Percentiles rank a stretch among this genome's conserved stretches.
Evolutionary conservation across 1,284 basidiomycete genomes (phyloP).

Genomic region (Moesziomyces parantarcticus): DNA sequence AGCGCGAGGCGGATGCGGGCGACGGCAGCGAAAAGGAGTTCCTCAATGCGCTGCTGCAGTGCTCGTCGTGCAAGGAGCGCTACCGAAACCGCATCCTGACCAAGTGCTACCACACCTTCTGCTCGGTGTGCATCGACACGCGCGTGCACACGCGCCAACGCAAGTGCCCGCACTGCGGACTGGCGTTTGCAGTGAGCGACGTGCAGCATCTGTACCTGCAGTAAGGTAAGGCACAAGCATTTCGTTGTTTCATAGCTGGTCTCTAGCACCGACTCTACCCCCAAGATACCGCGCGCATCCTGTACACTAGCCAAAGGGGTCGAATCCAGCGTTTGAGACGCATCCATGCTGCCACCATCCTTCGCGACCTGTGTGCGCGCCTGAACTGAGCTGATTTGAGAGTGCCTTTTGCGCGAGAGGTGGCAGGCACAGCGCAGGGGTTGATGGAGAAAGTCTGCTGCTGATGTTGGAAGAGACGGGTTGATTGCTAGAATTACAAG

Average conservation of each 20-base stretch:
- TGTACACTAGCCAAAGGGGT: background rate
- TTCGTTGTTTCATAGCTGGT: background rate
- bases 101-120: conserved; percentile 96
- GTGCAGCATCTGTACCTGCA: conserved; percentile 81
- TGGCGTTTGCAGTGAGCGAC: conserved; percentile 86
- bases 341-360: background rate
- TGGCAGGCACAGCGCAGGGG: too few relatives aligned
- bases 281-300: background rate
- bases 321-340: background rate
- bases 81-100: conserved; percentile 88
- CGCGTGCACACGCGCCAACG: conserved; percentile 90
- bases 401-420: background rate
- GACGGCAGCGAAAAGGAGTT: conserved; percentile 69
- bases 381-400: background rate
- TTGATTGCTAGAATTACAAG: conserved; percentile 42
- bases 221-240: conserved; percentile 19
- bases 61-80: conserved; percentile 86
- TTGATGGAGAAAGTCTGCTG: conserved; percentile 5
- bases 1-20: conserved; percentile 30
- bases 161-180: conserved; percentile 91
- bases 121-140: conserved; percentile 84
- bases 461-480: conserved; percentile 2
- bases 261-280: background rate
- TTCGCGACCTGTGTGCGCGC: background rate
- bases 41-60: conserved; percentile 85